phyloP scores from a whole-genome alignment of 2,329 filamentous ascomycete genomes.

The Neoscytalidium dimidiatum region DNA sequence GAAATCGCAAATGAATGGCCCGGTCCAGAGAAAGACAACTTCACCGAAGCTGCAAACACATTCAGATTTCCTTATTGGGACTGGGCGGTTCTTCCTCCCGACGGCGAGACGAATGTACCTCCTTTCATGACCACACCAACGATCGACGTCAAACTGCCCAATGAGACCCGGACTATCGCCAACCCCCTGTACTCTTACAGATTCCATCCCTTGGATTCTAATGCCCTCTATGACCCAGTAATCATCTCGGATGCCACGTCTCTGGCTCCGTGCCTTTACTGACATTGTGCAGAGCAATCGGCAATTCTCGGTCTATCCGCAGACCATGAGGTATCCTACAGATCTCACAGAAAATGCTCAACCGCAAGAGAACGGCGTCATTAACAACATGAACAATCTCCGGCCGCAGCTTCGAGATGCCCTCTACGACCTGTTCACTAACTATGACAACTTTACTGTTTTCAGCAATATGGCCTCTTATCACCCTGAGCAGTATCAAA shows the following conservation, averaged over 20 bases:
- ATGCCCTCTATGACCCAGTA: slow-evolving; percentile 62
- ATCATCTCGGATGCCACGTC: slow-evolving; percentile 30
- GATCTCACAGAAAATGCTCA: slow-evolving; percentile 43
- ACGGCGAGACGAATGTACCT: slow-evolving; percentile 23
- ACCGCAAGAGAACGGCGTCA: slow-evolving; percentile 54
- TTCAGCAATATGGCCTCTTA: slow-evolving; percentile 66
- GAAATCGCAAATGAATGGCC: slow-evolving; percentile 47
- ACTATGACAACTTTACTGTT: slow-evolving; percentile 66
- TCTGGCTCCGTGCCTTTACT: not conserved
- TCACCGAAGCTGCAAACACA: slow-evolving; percentile 40
- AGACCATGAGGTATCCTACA: slow-evolving; percentile 60
- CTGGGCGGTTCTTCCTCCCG: slow-evolving; percentile 44
- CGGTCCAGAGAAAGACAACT: slow-evolving; percentile 37
- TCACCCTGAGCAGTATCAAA: slow-evolving; percentile 56
- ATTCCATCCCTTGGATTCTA: slow-evolving; percentile 56
- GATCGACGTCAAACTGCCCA: slow-evolving; percentile 46
- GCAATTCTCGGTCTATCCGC: slow-evolving; percentile 7
- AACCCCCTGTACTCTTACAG: slow-evolving; percentile 52
- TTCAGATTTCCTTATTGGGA: slow-evolving; percentile 53
- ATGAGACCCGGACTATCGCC: slow-evolving; percentile 38
- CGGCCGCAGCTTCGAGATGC: slow-evolving; percentile 23
- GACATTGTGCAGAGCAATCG: not conserved
- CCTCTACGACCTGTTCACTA: slow-evolving; percentile 59
- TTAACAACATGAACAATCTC: slow-evolving; percentile 23
- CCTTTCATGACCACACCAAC: slow-evolving; percentile 42